These are phyloP conservation scores for Plectranthus barbatus DNA, from an alignment of 257 asterid species.

Conservation along the genomic window DNA sequence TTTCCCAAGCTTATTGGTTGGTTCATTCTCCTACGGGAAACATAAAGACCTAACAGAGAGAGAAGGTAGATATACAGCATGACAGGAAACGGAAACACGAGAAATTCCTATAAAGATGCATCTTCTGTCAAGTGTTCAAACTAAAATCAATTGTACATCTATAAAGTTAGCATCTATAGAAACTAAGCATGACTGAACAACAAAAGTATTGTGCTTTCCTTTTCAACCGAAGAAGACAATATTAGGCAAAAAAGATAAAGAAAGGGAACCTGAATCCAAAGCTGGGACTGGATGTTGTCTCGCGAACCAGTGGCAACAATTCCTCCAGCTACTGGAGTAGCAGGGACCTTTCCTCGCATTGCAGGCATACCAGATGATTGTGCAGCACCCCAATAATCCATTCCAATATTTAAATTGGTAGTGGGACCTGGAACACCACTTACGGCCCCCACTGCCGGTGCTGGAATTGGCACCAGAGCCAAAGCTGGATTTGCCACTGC, in stretches of 20 bases:
- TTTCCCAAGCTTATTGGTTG: not conserved
- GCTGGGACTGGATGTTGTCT: slow-evolving; percentile 62
- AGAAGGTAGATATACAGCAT: not conserved
- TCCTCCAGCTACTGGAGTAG: slow-evolving; percentile 59
- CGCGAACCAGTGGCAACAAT: slow-evolving; percentile 50
- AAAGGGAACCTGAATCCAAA: slow-evolving; percentile 58
- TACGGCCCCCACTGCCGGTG: slow-evolving; percentile 51
- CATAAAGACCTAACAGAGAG: not conserved
- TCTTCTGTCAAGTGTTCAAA: not conserved
- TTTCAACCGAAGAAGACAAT: not conserved
- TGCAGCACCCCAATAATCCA: slow-evolving; percentile 80
- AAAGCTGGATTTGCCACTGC: slow-evolving; percentile 39
- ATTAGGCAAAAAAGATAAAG: not conserved
- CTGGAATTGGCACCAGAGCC: slow-evolving; percentile 47
- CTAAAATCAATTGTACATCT: not conserved
- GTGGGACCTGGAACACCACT: slow-evolving; percentile 74
- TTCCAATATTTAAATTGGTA: slow-evolving; percentile 81
- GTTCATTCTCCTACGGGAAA: not conserved
- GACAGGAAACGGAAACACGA: slow-evolving; percentile 1
- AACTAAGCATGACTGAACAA: not conserved
- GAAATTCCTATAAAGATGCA: not conserved
- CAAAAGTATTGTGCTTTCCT: not conserved
- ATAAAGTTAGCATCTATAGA: not conserved
- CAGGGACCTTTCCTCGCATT: slow-evolving; percentile 54
- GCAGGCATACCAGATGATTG: slow-evolving; percentile 56